These are phyloP conservation scores for Phylloporus arenicola DNA, from an alignment of 768 basidiomycete genomes.

Conservation along the genomic window DNA sequence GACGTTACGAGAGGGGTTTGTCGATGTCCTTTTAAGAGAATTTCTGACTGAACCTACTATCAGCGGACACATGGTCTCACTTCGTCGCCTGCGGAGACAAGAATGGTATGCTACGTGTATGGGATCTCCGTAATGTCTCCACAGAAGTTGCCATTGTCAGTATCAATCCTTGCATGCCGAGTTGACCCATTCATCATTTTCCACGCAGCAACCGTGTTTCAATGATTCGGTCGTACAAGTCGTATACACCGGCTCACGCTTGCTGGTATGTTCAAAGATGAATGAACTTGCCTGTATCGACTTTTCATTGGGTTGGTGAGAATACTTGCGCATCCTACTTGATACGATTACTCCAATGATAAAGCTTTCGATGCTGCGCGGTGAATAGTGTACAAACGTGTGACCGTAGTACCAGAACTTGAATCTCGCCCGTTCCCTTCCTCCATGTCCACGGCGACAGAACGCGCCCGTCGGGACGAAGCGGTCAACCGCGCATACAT, in stretches of 20 bases:
- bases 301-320: neutral
- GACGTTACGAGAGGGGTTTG: conserved; percentile 43
- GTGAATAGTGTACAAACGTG: neutral
- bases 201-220: conserved; percentile 31
- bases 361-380: neutral
- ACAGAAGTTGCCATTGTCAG: conserved; percentile 21
- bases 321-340: no score
- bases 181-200: neutral
- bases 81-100: conserved; percentile 42
- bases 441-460: conserved; percentile 21
- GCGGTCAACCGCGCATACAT: conserved; percentile 55
- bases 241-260: conserved; percentile 27
- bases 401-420: conserved; percentile 2
- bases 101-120: conserved; percentile 39
- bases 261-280: conserved; percentile 37
- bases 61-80: conserved; percentile 28
- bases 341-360: neutral
- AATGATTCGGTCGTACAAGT: conserved; percentile 36
- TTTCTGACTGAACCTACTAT: conserved; percentile 11
- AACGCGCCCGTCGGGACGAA: conserved; percentile 41
- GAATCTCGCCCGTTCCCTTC: neutral
- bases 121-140: conserved; percentile 43
- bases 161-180: neutral
- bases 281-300: conserved; percentile 31
- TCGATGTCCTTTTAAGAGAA: conserved; percentile 5